These are phyloP conservation scores for Fusarium sp. DNA, from an alignment of 2,329 filamentous ascomycete genomes.

Conservation along the genomic window DNA sequence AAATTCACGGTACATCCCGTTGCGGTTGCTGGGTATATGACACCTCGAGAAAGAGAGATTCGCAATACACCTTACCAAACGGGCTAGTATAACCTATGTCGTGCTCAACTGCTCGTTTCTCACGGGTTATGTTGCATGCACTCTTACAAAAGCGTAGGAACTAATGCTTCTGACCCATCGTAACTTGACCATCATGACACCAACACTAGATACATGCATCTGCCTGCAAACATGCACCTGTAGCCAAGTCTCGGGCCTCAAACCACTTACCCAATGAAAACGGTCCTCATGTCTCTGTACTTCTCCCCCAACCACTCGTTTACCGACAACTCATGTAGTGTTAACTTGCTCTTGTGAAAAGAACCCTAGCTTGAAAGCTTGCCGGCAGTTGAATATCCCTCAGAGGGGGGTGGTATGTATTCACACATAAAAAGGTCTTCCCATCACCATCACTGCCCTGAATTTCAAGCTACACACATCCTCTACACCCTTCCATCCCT, in stretches of 20 bases:
- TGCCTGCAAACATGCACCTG: not conserved
- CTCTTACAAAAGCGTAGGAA: not conserved
- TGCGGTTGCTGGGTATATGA: slow-evolving; percentile 25
- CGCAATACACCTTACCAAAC: not conserved
- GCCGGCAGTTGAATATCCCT: slow-evolving; percentile 20
- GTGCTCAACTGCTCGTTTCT: not conserved
- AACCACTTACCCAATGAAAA: not conserved
- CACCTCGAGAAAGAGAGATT: slow-evolving; percentile 27
- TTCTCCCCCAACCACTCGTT: not conserved
- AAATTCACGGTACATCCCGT: not conserved
- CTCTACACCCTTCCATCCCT: not conserved
- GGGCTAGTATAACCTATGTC: slow-evolving; percentile 9
- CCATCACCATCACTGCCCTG: not conserved
- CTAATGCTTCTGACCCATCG: not conserved
- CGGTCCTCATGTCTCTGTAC: slow-evolving; percentile 10
- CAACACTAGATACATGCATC: not conserved
- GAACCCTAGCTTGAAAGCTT: not conserved
- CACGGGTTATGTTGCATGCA: not conserved
- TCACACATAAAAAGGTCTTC: slow-evolving; percentile 26
- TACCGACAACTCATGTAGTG: not conserved
- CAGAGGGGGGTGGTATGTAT: not conserved
- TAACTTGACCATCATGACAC: slow-evolving; percentile 25
- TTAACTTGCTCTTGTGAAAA: slow-evolving; percentile 18
- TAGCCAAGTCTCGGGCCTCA: slow-evolving; percentile 10
- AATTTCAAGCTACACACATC: slow-evolving; percentile 17